Evolutionary conservation across 2,329 filamentous ascomycete species (phyloP).

Genomic region (Colletotrichum nymphaeae): DNA sequence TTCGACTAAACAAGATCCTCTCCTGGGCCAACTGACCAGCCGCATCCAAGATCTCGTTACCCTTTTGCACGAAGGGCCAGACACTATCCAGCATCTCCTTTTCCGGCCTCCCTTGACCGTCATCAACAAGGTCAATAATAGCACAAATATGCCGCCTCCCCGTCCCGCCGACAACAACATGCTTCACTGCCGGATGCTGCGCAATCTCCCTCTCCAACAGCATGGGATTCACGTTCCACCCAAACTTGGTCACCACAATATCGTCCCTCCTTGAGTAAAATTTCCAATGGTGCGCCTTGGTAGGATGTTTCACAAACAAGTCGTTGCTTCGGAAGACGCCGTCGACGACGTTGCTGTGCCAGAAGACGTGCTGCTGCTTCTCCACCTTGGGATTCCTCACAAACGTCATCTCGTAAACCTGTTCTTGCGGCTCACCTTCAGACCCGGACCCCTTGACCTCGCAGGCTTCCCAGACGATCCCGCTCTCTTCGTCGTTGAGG

Average conservation of each 20-base stretch:
- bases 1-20: constrained; percentile 46
- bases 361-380: constrained; percentile 50
- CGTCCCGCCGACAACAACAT: constrained; percentile 47
- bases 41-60: constrained; percentile 56
- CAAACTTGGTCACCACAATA: constrained; percentile 52
- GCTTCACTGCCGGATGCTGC: constrained; percentile 43
- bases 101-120: constrained; percentile 35
- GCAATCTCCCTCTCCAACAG: constrained; percentile 48
- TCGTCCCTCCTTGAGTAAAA: constrained; percentile 52
- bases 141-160: constrained; percentile 41
- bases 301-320: constrained; percentile 51
- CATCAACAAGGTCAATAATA: neutral
- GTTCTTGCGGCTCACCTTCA: constrained; percentile 1
- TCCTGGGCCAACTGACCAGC: constrained; percentile 55
- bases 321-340: constrained; percentile 42
- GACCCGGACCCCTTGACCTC: neutral
- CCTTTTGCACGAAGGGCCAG: constrained; percentile 61
- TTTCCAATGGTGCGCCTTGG: constrained; percentile 46
- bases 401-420: constrained; percentile 48
- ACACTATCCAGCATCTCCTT: constrained; percentile 44
- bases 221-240: constrained; percentile 55
- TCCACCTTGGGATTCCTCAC: constrained; percentile 41
- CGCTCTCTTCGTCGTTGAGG: constrained; percentile 38
- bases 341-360: constrained; percentile 38
- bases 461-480: constrained; percentile 8